phyloP scores from a whole-genome alignment of 2,329 filamentous ascomycete genomes.

The Xylariomycetidae sp. region DNA sequence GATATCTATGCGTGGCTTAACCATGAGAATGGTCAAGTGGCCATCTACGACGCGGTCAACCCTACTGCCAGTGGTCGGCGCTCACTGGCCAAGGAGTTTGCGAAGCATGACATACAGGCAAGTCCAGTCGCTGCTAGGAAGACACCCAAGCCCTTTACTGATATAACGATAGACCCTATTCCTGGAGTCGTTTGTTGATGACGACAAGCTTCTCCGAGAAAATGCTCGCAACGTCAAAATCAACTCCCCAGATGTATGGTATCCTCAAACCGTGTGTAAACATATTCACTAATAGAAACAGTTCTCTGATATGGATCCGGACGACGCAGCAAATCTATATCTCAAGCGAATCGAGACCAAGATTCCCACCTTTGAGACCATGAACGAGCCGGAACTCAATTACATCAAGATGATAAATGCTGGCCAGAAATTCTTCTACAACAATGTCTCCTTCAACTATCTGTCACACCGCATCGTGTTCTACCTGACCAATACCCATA shows the following conservation, averaged over 20 bases:
- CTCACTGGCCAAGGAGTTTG: slow-evolving; percentile 88
- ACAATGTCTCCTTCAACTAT: slow-evolving; percentile 96
- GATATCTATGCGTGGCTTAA: slow-evolving; percentile 97
- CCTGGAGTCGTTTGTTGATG: slow-evolving; percentile 92
- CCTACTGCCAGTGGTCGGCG: slow-evolving; percentile 77
- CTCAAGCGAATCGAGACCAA: slow-evolving; percentile 83
- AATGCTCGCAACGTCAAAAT: slow-evolving; percentile 98
- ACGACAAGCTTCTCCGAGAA: slow-evolving; percentile 89
- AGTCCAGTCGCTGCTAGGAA: slow-evolving; percentile 7
- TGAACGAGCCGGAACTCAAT: slow-evolving; percentile 90
- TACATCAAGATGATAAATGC: slow-evolving; percentile 99
- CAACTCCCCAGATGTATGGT: slow-evolving; percentile 78
- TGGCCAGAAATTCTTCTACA: slow-evolving; percentile 87
- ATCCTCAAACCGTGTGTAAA: too few relatives aligned
- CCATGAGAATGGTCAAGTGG: slow-evolving; percentile 95
- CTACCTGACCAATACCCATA: slow-evolving; percentile 95
- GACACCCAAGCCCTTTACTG: not conserved
- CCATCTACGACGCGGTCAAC: slow-evolving; percentile 98
- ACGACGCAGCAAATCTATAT: slow-evolving; percentile 90
- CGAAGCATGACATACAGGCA: slow-evolving; percentile 93
- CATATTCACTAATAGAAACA: slow-evolving; percentile 29
- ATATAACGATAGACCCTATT: slow-evolving; percentile 70
- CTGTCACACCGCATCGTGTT: slow-evolving; percentile 96
- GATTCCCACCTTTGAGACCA: slow-evolving; percentile 94
- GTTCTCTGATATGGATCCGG: slow-evolving; percentile 87